These are phyloP conservation scores for Blastocystis sp. DNA, from an alignment of 352 stramenopile genomes.

Conservation along the genomic window DNA sequence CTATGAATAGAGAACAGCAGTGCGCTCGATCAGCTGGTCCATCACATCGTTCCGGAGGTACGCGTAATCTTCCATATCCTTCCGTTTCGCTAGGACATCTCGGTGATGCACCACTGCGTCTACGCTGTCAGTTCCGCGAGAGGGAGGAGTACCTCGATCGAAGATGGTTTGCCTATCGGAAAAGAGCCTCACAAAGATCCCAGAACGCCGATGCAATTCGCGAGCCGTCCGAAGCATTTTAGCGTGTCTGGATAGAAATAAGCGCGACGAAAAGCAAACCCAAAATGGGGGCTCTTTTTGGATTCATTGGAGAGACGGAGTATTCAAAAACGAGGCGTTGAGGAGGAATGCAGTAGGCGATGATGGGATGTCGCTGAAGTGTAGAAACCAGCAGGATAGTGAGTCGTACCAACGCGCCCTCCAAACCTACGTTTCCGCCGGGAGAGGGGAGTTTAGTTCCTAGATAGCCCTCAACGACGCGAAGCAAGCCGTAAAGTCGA, in stretches of 20 bases:
- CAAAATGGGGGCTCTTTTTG: background rate
- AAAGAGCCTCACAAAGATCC: slow-evolving; percentile 30
- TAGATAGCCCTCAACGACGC: background rate
- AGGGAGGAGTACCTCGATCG: slow-evolving; percentile 11
- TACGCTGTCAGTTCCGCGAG: background rate
- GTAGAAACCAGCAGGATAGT: background rate
- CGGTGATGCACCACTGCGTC: slow-evolving; percentile 40
- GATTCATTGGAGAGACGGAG: background rate
- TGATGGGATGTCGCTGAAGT: background rate
- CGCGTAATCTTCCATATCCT: slow-evolving; percentile 54
- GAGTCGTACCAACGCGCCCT: background rate
- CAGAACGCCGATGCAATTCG: background rate
- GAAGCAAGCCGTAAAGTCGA: slow-evolving; percentile 18
- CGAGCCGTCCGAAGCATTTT: background rate
- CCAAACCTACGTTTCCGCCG: background rate
- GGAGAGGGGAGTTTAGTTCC: background rate
- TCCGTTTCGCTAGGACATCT: slow-evolving; percentile 28
- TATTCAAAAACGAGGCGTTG: background rate
- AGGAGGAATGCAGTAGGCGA: background rate
- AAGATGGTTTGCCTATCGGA: slow-evolving; percentile 45
- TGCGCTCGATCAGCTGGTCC: slow-evolving; percentile 49
- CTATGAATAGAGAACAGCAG: background rate
- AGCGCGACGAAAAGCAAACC: background rate
- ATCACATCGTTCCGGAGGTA: slow-evolving; percentile 61
- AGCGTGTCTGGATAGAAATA: background rate